phyloP scores from a whole-genome alignment of 2,329 filamentous ascomycete genomes.

The Colletotrichum chlorophyti region DNA sequence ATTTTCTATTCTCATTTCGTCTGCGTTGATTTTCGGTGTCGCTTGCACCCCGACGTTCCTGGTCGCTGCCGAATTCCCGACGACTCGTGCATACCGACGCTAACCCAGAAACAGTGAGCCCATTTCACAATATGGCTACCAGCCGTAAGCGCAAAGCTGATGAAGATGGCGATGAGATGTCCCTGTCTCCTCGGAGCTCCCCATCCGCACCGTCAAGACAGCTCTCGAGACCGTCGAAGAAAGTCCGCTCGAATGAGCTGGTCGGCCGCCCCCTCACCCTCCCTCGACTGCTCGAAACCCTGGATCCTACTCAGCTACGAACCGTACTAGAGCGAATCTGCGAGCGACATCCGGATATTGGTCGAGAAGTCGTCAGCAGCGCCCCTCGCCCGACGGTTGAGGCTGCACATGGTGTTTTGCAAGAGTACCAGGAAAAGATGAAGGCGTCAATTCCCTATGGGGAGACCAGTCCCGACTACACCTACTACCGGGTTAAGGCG shows the following conservation, averaged over 20 bases:
- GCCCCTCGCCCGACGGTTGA: constrained; percentile 87
- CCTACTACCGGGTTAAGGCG: constrained; percentile 90
- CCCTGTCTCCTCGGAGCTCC: constrained; percentile 83
- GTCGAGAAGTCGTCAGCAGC: constrained; percentile 80
- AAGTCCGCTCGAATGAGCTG: constrained; percentile 68
- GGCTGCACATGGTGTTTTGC: constrained; percentile 80
- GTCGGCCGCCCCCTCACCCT: constrained; percentile 61
- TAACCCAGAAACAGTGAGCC: constrained; percentile 33
- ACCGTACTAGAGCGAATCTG: constrained; percentile 90
- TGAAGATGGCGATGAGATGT: constrained; percentile 87
- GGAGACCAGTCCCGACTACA: constrained; percentile 86
- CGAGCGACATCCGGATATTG: constrained; percentile 85
- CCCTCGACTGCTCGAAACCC: constrained; percentile 87
- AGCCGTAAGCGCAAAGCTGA: constrained; percentile 86
- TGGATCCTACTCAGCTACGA: constrained; percentile 84
- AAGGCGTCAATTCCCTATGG: constrained; percentile 85
- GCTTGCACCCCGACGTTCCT: no score
- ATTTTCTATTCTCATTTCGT: constrained; percentile 35
- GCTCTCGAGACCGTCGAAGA: constrained; percentile 72
- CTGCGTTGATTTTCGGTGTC: background rate
- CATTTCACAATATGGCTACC: constrained; percentile 58
- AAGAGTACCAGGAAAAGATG: constrained; percentile 80
- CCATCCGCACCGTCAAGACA: constrained; percentile 75
- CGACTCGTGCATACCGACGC: constrained; percentile 18
- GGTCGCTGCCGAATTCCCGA: background rate